Conservation (phyloP, 352 stramenopile genomes). For the Lagenidium sp. region DNA sequence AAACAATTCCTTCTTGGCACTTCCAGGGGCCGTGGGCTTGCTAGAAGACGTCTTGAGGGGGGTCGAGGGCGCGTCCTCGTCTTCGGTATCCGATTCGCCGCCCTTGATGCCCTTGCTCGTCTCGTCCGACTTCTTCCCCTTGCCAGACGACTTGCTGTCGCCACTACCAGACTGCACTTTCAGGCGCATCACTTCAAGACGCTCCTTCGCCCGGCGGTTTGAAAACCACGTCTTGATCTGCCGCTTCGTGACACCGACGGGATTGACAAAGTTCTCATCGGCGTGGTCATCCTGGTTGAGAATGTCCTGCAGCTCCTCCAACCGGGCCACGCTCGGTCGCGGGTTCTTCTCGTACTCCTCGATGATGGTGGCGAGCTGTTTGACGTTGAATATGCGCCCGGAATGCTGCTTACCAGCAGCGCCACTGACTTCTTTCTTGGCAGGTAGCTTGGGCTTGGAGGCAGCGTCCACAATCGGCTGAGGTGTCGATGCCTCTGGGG, state of each 20-base stretch:
- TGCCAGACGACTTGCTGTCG: constrained; percentile 4
- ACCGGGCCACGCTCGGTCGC: constrained; percentile 38
- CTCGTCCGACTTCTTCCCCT: constrained; percentile 2
- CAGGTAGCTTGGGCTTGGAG: constrained; percentile 16
- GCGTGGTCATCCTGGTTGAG: constrained; percentile 67
- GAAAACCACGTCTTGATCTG: constrained; percentile 85
- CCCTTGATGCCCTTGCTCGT: constrained; percentile 6
- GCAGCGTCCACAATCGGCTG: too few species aligned
- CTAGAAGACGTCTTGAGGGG: constrained; percentile 4
- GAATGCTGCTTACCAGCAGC: constrained; percentile 17
- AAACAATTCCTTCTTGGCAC: constrained; percentile 18
- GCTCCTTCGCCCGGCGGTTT: constrained; percentile 72
- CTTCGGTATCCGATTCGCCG: constrained; percentile 29
- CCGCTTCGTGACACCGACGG: constrained; percentile 51
- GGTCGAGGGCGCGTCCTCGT: constrained; percentile 18
- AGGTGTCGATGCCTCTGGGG: constrained; percentile 3
- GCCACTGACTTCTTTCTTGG: constrained; percentile 10
- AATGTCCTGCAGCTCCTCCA: constrained; percentile 63
- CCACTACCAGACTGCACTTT: constrained; percentile 41
- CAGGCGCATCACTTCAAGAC: constrained; percentile 72
- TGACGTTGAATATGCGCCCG: constrained; percentile 78
- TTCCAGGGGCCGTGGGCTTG: background rate
- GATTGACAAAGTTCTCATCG: constrained; percentile 37
- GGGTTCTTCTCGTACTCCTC: constrained; percentile 83
- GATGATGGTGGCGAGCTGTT: constrained; percentile 77